These are phyloP conservation scores for Saturnispora quitensis DNA, from an alignment of 805 yeast genomes.

Conservation along the genomic window DNA sequence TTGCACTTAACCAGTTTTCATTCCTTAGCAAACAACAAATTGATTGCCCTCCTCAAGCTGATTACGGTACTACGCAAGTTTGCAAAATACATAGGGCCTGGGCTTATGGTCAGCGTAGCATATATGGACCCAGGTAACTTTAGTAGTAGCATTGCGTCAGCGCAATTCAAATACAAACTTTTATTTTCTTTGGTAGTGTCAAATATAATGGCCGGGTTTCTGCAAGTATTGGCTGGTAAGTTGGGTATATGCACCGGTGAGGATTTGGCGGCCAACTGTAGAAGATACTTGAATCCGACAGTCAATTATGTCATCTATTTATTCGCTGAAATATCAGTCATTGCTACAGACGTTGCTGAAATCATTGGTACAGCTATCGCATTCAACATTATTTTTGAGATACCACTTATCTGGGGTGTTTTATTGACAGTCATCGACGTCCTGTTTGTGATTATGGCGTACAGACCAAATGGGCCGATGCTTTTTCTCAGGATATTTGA, in stretches of 20 bases:
- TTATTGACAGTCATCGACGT: conserved; percentile 81
- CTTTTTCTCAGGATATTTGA: conserved; percentile 72
- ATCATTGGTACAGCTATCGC: conserved; percentile 98
- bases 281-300: conserved; percentile 57
- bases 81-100: conserved; percentile 70
- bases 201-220: conserved; percentile 76
- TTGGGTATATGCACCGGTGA: conserved; percentile 91
- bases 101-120: conserved; percentile 88
- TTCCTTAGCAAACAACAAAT: background rate
- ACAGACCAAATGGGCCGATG: conserved; percentile 77
- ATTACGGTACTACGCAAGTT: conserved; percentile 20
- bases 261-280: conserved; percentile 83
- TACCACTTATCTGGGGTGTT: conserved; percentile 81
- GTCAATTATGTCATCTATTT: conserved; percentile 56
- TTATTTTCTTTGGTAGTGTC: conserved; percentile 72
- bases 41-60: background rate
- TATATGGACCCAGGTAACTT: conserved; percentile 98
- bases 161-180: conserved; percentile 62
- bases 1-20: background rate
- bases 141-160: conserved; percentile 86
- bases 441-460: conserved; percentile 75
- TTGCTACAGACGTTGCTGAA: conserved; percentile 95
- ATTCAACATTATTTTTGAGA: conserved; percentile 66
- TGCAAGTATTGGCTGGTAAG: conserved; percentile 78
- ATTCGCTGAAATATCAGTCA: conserved; percentile 82